Percentiles rank a stretch among this genome's conserved stretches.
Conservation (phyloP, 2,329 filamentous ascomycete species). For the Epichloe sibirici region DNA sequence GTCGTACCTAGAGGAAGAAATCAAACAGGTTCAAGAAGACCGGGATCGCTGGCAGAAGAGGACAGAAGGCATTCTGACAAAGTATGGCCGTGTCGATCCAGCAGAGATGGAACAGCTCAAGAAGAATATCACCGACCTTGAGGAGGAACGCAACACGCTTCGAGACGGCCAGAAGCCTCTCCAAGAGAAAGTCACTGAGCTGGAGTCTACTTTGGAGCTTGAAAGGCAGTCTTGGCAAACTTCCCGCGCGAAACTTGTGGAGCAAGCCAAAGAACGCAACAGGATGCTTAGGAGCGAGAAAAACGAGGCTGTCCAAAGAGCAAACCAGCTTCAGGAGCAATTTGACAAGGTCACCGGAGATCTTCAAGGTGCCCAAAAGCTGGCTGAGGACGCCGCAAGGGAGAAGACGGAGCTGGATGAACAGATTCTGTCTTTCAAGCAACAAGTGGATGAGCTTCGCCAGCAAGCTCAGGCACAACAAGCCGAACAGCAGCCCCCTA, state of each 20-base stretch:
- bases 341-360: slow-evolving; percentile 39
- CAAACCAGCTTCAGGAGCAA: slow-evolving; percentile 38
- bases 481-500: slow-evolving; percentile 16
- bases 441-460: slow-evolving; percentile 26
- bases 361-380: slow-evolving; percentile 36
- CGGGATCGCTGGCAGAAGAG: slow-evolving; percentile 93
- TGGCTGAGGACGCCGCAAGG: slow-evolving; percentile 18
- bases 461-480: slow-evolving; percentile 19
- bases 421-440: slow-evolving; percentile 31
- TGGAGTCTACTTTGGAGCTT: slow-evolving; percentile 38
- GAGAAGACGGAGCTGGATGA: slow-evolving; percentile 27
- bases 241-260: slow-evolving; percentile 40
- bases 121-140: slow-evolving; percentile 54
- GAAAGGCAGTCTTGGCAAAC: slow-evolving; percentile 43
- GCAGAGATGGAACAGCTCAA: slow-evolving; percentile 86
- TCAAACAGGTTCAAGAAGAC: slow-evolving; percentile 80
- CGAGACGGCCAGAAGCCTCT: slow-evolving; percentile 38
- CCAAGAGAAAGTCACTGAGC: slow-evolving; percentile 39
- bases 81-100: slow-evolving; percentile 90
- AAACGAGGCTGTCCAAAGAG: slow-evolving; percentile 38
- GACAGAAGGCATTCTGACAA: slow-evolving; percentile 87
- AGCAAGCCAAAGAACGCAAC: slow-evolving; percentile 51
- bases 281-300: slow-evolving; percentile 42
- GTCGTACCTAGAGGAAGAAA: slow-evolving; percentile 72
- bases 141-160: slow-evolving; percentile 50